These are phyloP conservation scores for Tolypocladium cylindrosporum DNA, from an alignment of 2,329 filamentous ascomycete species.

Conservation along the genomic window DNA sequence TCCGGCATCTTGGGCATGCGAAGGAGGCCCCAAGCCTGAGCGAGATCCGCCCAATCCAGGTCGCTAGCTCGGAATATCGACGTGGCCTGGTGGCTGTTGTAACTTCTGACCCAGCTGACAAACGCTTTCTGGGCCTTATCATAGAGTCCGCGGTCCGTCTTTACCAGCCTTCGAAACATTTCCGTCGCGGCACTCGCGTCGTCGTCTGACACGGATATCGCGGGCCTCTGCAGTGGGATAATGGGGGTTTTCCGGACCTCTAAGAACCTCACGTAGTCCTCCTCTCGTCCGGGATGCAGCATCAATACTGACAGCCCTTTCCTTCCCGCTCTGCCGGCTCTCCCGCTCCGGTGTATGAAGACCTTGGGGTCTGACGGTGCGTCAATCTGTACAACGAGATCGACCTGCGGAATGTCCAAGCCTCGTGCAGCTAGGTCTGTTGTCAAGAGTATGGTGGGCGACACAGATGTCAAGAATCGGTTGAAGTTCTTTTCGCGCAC, in stretches of 20 bases:
- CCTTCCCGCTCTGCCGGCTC: constrained; percentile 81
- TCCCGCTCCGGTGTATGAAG: constrained; percentile 86
- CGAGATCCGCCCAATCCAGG: constrained; percentile 77
- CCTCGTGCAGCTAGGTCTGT: constrained; percentile 88
- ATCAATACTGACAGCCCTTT: constrained; percentile 79
- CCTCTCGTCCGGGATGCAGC: constrained; percentile 74
- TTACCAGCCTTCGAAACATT: constrained; percentile 50
- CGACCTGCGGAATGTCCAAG: constrained; percentile 84
- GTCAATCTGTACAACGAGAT: constrained; percentile 84
- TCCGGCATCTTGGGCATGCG: constrained; percentile 93
- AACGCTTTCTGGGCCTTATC: constrained; percentile 89
- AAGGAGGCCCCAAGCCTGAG: constrained; percentile 74
- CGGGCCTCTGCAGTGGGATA: constrained; percentile 45
- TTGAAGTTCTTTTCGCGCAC: constrained; percentile 82
- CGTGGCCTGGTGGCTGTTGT: constrained; percentile 80
- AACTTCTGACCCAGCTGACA: constrained; percentile 86
- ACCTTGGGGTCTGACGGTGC: constrained; percentile 79
- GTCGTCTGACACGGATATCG: constrained; percentile 44
- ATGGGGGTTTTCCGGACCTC: constrained; percentile 83
- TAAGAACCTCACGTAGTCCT: constrained; percentile 83
- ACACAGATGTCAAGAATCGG: constrained; percentile 64
- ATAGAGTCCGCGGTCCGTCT: constrained; percentile 49
- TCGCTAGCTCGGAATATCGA: constrained; percentile 82
- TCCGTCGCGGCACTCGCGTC: constrained; percentile 50
- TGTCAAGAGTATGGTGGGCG: constrained; percentile 74